Evolutionary conservation across 2,329 filamentous ascomycete genomes (phyloP), one percentile per base, ranked within the genome.

Genomic region (Fusarium lyarnte): DNA sequence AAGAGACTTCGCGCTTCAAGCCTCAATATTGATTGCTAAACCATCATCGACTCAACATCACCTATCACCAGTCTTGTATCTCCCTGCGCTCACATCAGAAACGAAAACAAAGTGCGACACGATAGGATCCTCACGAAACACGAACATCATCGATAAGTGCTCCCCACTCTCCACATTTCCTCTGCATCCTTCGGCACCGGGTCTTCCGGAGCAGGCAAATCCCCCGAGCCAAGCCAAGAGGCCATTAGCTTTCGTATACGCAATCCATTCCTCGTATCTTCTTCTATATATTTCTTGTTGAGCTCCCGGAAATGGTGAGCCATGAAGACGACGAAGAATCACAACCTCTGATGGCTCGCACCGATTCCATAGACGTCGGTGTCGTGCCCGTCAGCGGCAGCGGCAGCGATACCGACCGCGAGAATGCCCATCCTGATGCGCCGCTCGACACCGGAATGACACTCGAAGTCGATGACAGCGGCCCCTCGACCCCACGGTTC

Each of bases 401-500:
- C 53, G 70, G 67, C 52, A 63, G 63, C 65, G 67, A 54, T 12
- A 69, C 31, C 25, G 63, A 66, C 29, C 38, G 17, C 17, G 62
- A 66, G 57, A 67, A 72, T 51, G 55, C 57, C 31, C 83, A 85
- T 73, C 82, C 83, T 41, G 84, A 86, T 78, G 82, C 82, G 53
- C 84, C 84, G n/a, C 78, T 85, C 67, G 77, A 80, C 59, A 78
- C 78, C 25, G 75, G 77, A 58, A 77, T 77, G 49, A 79, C 77
- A 25, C 82, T 88, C 73, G 84, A 87, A 71, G 80, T 89, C 73
- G 85, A 83, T 54, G 83, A 78, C 46, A 81, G 75, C 75, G 76
- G 75, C 35, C 76, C 84, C 39, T 85, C 87, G 12, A 88, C 87
- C n/a, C 89, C 89, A 63, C 87, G 88, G 64, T 90, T 91, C 77